Evolutionary conservation across 805 yeast species (phyloP).

Genomic region (Teunomyces cretensis): DNA sequence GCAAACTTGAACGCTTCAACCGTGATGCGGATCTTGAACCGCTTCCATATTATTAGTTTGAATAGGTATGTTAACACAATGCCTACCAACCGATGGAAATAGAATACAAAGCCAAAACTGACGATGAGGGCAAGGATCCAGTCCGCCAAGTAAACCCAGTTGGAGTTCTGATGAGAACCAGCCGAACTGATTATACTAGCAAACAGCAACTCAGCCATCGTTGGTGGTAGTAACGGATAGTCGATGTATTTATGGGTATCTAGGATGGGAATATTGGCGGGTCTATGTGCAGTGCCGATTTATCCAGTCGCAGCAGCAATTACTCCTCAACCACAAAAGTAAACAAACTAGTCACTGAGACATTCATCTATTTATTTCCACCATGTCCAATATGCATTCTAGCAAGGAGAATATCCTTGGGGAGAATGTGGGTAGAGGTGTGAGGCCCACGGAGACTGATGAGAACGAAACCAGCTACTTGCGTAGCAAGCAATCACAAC

Average conservation of each 20-base stretch:
- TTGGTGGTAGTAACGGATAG: constrained; percentile 4
- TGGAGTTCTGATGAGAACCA: constrained; percentile 1
- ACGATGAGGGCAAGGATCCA: constrained; percentile 73
- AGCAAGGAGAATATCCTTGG: constrained; percentile 1
- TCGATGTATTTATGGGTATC: background rate
- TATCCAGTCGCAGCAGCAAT: background rate
- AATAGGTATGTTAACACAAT: constrained; percentile 50
- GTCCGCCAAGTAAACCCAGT: constrained; percentile 75
- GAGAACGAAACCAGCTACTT: constrained; percentile 3
- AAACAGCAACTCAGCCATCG: constrained; percentile 5
- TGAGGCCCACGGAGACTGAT: constrained; percentile 2
- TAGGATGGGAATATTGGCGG: background rate
- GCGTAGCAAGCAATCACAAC: background rate
- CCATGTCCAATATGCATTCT: constrained; percentile 1
- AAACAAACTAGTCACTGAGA: constrained; percentile 9
- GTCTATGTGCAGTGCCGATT: background rate
- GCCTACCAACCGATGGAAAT: constrained; percentile 73
- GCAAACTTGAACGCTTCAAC: constrained; percentile 77
- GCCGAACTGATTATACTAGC: background rate
- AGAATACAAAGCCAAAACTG: constrained; percentile 65
- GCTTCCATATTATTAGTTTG: constrained; percentile 62
- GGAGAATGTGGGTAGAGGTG: background rate
- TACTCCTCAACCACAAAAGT: constrained; percentile 5
- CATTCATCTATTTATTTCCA: background rate
- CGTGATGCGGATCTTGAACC: constrained; percentile 55